Percentiles rank a stretch among this genome's conserved stretches.
These are phyloP conservation scores for Selaginella tamariscina DNA, from an alignment of 75 land plant species.

Conservation along the genomic window DNA sequence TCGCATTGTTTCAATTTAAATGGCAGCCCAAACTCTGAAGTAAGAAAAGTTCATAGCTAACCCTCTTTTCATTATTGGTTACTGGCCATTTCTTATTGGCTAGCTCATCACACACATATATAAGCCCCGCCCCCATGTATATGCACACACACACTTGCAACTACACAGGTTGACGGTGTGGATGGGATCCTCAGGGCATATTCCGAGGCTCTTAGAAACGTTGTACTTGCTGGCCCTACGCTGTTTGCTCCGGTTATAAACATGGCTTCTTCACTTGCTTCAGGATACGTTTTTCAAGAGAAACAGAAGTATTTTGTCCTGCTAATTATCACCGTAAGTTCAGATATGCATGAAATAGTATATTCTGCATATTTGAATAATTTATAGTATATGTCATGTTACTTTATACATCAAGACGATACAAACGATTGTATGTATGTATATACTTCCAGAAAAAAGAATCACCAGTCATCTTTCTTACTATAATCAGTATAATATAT, in stretches of 20 bases:
- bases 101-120: no score
- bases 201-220: slow-evolving; percentile 41
- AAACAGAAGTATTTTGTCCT: slow-evolving; percentile 55
- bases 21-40: slow-evolving; percentile 32
- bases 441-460: no score
- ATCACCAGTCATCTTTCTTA: no score
- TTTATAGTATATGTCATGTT: no score
- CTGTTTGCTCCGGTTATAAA: slow-evolving; percentile 66
- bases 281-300: slow-evolving; percentile 16
- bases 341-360: no score
- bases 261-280: slow-evolving; percentile 49
- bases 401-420: no score
- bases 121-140: no score
- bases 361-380: no score
- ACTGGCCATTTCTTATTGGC: no score
- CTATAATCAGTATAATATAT: no score
- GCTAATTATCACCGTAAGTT: slow-evolving; percentile 69
- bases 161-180: slow-evolving; percentile 56
- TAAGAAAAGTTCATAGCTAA: neutral
- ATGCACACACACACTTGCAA: neutral
- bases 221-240: slow-evolving; percentile 73
- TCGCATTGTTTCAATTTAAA: slow-evolving; percentile 93
- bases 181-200: slow-evolving; percentile 64
- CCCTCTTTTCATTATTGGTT: no score
- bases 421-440: no score